A percentile compares a stretch with the other conserved stretches of the same genome.
These are phyloP conservation scores for Phaeosphaeriaceae sp. DNA, from an alignment of 2,329 filamentous ascomycete genomes.

Conservation along the genomic window DNA sequence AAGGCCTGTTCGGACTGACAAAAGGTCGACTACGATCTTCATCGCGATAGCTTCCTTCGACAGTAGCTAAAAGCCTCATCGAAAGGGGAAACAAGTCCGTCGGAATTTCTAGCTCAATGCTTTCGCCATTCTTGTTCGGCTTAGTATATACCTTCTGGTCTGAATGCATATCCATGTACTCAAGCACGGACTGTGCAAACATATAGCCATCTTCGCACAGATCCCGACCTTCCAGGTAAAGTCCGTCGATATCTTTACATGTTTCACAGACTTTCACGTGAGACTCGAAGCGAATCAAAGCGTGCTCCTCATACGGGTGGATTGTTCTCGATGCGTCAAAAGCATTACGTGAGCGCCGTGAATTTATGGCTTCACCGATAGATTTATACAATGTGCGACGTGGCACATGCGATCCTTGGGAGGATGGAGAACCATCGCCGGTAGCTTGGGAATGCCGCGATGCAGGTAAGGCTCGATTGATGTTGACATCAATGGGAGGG, in stretches of 20 bases:
- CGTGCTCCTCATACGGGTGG: constrained; percentile 23
- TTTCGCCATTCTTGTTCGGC: constrained; percentile 11
- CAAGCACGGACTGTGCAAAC: constrained; percentile 24
- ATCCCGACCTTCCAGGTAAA: constrained; percentile 24
- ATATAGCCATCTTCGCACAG: constrained; percentile 33
- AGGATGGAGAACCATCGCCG: background rate
- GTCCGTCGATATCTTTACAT: constrained; percentile 25
- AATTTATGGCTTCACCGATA: constrained; percentile 30
- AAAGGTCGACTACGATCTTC: constrained; percentile 23
- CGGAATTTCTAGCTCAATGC: constrained; percentile 28
- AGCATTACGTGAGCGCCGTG: constrained; percentile 28
- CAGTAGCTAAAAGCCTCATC: constrained; percentile 22
- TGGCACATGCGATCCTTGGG: constrained; percentile 7
- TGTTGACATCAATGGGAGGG: constrained; percentile 27
- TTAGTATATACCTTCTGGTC: constrained; percentile 30
- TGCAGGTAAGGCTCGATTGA: constrained; percentile 14
- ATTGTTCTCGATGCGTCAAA: constrained; percentile 19
- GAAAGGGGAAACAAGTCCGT: constrained; percentile 19
- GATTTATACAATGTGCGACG: constrained; percentile 24
- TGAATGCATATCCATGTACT: constrained; percentile 29
- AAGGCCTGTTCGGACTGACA: constrained; percentile 23
- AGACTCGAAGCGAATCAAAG: constrained; percentile 32
- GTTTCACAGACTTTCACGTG: constrained; percentile 31
- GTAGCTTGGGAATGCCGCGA: background rate
- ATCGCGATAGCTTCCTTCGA: constrained; percentile 25